These are phyloP conservation scores for Miscanthus lutarioriparius DNA, from an alignment of 176 grass and related monocot species.

Conservation along the genomic window DNA sequence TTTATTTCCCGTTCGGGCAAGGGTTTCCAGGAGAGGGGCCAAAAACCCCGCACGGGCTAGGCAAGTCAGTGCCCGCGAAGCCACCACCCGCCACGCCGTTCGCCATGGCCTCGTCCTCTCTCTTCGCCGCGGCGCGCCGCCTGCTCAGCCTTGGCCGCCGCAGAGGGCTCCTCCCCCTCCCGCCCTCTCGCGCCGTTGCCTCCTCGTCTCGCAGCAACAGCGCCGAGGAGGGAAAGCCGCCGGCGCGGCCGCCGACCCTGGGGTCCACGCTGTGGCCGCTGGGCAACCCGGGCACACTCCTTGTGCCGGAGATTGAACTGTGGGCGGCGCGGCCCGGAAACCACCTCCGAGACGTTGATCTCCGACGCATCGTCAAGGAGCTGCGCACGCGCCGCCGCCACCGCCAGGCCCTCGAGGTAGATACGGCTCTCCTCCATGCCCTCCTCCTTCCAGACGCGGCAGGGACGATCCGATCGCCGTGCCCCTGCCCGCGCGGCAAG, in stretches of 20 bases:
- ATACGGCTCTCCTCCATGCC: neutral
- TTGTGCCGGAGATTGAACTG: conserved; percentile 69
- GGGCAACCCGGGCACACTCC: conserved; percentile 56
- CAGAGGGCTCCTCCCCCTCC: no score
- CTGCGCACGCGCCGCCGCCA: conserved; percentile 63
- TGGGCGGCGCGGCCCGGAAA: conserved; percentile 56
- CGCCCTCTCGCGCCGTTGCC: no score
- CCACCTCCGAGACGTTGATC: conserved; percentile 42
- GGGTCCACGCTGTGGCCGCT: conserved; percentile 67
- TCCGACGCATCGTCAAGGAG: conserved; percentile 50
- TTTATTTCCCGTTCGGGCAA: no score
- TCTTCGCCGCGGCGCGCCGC: no score
- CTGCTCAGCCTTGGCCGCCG: no score
- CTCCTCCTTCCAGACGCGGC: neutral
- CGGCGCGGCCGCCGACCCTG: conserved; percentile 30
- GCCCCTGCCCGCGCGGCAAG: no score
- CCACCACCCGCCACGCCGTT: no score
- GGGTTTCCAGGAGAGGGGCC: no score
- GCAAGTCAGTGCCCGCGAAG: neutral
- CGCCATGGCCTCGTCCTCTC: no score
- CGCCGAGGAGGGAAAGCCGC: neutral
- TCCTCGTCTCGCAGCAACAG: no score
- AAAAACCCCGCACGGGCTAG: no score
- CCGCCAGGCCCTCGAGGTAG: conserved; percentile 79
- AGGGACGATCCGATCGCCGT: no score